Evolutionary conservation across 2,329 filamentous ascomycete genomes (phyloP).

Genomic region (Lasiodiplodia hormozganensis): DNA sequence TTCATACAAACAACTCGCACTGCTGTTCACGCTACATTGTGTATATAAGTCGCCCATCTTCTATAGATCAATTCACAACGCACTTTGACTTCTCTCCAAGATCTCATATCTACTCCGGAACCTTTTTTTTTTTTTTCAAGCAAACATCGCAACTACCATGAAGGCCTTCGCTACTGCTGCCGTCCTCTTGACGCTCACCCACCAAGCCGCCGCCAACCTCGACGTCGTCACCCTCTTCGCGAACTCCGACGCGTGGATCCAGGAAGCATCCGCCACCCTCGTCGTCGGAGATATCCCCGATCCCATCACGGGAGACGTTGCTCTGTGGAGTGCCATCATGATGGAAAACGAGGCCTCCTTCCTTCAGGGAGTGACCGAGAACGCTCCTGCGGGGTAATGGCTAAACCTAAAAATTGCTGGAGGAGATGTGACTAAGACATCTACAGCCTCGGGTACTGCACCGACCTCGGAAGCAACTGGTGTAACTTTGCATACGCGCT

Average conservation of each 20-base stretch:
- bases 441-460: slow-evolving; percentile 31
- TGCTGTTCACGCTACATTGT: neutral
- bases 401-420: neutral
- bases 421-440: neutral
- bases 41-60: neutral
- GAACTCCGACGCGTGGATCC: slow-evolving; percentile 31
- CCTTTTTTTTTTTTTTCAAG: neutral
- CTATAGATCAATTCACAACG: neutral
- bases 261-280: slow-evolving; percentile 36
- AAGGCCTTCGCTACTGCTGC: slow-evolving; percentile 26
- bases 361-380: slow-evolving; percentile 37
- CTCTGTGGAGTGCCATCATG: slow-evolving; percentile 38
- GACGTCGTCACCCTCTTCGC: slow-evolving; percentile 35
- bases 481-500: slow-evolving; percentile 37
- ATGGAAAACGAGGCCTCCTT: slow-evolving; percentile 36
- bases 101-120: neutral
- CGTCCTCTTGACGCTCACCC: slow-evolving; percentile 31
- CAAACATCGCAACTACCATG: neutral
- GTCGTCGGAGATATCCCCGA: slow-evolving; percentile 34
- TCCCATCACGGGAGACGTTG: slow-evolving; percentile 35
- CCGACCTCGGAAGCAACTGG: slow-evolving; percentile 35
- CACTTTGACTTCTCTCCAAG: neutral
- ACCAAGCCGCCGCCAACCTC: slow-evolving; percentile 33
- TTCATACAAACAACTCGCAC: neutral
- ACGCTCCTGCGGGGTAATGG: slow-evolving; percentile 25